Conservation (phyloP, 306 rosid species). For the Corylus heterophylla region DNA sequence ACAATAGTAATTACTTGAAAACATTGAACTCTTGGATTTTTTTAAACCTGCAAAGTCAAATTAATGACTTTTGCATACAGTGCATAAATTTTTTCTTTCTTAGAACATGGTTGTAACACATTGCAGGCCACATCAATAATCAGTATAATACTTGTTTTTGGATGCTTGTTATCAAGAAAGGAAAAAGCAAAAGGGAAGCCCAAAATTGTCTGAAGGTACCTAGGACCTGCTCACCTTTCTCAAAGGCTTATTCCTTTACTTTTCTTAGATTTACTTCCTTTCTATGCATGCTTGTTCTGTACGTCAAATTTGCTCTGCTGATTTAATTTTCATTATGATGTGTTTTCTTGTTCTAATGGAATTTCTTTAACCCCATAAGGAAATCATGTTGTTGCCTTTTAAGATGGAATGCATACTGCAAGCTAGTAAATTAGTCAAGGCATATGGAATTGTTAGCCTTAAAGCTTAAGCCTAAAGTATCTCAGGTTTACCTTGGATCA, state of each 20-base stretch:
- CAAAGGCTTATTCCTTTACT: background rate
- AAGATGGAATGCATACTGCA: background rate
- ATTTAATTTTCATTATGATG: background rate
- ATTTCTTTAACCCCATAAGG: background rate
- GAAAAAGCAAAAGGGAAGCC: constrained; percentile 74
- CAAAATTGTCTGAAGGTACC: constrained; percentile 55
- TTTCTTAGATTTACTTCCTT: background rate
- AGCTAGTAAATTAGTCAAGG: background rate
- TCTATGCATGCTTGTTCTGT: background rate
- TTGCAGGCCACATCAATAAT: constrained; percentile 77
- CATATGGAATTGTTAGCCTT: background rate
- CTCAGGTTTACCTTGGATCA: background rate
- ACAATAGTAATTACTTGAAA: background rate
- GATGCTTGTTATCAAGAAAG: constrained; percentile 80
- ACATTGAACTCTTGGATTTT: background rate
- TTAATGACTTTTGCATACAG: background rate
- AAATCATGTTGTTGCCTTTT: background rate
- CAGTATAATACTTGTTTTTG: constrained; percentile 91
- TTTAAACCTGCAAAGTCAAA: background rate
- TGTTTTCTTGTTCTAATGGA: background rate
- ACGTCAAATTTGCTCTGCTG: background rate
- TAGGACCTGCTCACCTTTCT: background rate
- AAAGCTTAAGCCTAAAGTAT: background rate
- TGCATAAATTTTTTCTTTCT: background rate
- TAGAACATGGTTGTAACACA: background rate